phyloP scores from a whole-genome alignment of 352 stramenopile genomes.

The Peronospora destructor region DNA sequence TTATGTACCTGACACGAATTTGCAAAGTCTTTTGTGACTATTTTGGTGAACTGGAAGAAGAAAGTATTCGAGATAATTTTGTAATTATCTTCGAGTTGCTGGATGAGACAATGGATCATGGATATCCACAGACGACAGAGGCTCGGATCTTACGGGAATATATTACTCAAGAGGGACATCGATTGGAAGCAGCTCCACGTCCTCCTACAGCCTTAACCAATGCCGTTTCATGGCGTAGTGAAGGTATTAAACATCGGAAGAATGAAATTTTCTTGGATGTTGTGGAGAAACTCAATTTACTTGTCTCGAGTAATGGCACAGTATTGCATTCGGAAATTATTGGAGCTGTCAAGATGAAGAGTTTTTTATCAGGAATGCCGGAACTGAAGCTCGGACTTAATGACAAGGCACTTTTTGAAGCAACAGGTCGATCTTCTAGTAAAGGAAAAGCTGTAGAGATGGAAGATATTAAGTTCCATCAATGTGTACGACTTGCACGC shows the following conservation, averaged over 20 bases:
- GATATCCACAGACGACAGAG: conserved; percentile 94
- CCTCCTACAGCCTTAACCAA: conserved; percentile 96
- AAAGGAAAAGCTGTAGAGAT: conserved; percentile 97
- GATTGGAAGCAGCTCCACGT: conserved; percentile 88
- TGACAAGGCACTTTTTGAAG: conserved; percentile 99
- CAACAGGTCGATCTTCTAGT: conserved; percentile 79
- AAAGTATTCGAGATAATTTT: conserved; percentile 99
- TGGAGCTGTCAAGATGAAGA: conserved; percentile 97
- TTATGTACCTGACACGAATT: conserved; percentile 91
- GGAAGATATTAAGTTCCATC: conserved; percentile 99
- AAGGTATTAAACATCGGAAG: conserved; percentile 99
- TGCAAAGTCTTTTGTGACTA: conserved; percentile 98
- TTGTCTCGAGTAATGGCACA: conserved; percentile 95
- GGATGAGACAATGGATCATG: conserved; percentile 99
- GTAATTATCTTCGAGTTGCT: conserved; percentile 99
- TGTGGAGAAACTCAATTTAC: conserved; percentile 95
- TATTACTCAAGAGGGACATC: conserved; percentile 96
- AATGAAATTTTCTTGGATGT: conserved; percentile 99
- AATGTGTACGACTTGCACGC: conserved; percentile 96
- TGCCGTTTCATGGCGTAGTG: conserved; percentile 96
- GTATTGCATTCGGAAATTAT: conserved; percentile 98
- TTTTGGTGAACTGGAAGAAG: conserved; percentile 98
- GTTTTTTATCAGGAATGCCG: conserved; percentile 98
- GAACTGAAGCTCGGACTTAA: conserved; percentile 99
- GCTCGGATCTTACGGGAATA: conserved; percentile 89